Conservation (phyloP, 2,329 filamentous ascomycete species). For the Talaromyces amestolkiae region DNA sequence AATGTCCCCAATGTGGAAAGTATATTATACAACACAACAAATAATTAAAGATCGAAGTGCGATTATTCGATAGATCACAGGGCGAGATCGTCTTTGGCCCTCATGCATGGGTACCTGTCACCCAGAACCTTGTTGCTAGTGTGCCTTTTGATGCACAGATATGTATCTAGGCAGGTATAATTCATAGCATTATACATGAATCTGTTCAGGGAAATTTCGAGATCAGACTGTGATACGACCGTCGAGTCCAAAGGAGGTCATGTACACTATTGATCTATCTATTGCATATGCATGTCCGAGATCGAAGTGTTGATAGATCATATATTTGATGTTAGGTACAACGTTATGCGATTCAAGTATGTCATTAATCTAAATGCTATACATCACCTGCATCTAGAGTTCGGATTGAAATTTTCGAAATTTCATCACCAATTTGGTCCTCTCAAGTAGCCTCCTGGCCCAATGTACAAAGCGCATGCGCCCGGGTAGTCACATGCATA, state of each 20-base stretch:
- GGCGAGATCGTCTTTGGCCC: neutral
- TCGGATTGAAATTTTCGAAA: neutral
- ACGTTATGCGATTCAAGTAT: neutral
- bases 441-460: neutral
- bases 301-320: neutral
- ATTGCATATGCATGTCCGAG: neutral
- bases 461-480: neutral
- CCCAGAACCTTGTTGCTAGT: neutral
- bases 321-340: neutral
- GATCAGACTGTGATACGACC: neutral
- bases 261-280: constrained; percentile 1
- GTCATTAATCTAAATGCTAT: neutral
- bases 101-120: constrained; percentile 15
- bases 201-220: neutral
- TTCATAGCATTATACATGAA: neutral
- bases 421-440: neutral
- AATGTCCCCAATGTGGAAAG: neutral
- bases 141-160: neutral
- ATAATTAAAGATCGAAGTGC: neutral
- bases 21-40: neutral
- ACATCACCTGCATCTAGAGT: constrained; percentile 1
- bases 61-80: neutral
- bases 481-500: neutral
- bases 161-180: constrained; percentile 2
- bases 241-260: neutral